Evolutionary conservation across 495 filamentous ascomycete species (phyloP).

Genomic region (Hapsidospora chrysogenum): DNA sequence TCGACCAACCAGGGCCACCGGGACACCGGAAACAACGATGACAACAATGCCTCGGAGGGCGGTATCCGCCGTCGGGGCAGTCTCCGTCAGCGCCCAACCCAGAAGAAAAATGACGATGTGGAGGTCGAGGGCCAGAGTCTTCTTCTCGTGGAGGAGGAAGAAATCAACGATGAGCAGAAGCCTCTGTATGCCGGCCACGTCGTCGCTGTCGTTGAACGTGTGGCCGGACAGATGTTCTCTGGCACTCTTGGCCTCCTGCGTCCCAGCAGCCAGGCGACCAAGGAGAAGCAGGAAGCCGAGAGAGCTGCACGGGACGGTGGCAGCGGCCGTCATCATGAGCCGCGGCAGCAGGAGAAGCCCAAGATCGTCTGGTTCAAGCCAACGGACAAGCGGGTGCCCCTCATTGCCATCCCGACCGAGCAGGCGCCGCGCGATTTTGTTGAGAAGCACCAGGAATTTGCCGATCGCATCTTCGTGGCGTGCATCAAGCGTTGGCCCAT

Average conservation of each 20-base stretch:
- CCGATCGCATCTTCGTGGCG: constrained; percentile 93
- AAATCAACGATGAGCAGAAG: constrained; percentile 96
- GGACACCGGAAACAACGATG: constrained; percentile 45
- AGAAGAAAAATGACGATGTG: constrained; percentile 99
- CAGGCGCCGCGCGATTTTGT: constrained; percentile 96
- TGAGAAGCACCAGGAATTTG: constrained; percentile 94
- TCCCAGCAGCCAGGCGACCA: constrained; percentile 95
- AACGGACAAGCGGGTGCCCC: constrained; percentile 91
- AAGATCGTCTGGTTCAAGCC: constrained; percentile 99
- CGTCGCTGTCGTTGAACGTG: constrained; percentile 91
- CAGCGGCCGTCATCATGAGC: constrained; percentile 54
- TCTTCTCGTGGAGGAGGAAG: constrained; percentile 91
- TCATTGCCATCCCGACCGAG: constrained; percentile 96
- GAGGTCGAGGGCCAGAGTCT: constrained; percentile 97
- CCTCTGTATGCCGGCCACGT: constrained; percentile 93
- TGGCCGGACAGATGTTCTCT: constrained; percentile 98
- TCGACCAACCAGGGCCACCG: constrained; percentile 57
- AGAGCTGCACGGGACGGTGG: constrained; percentile 77
- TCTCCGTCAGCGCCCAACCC: constrained; percentile 87
- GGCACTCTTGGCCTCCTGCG: constrained; percentile 85
- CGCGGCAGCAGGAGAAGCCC: constrained; percentile 81
- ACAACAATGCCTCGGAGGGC: constrained; percentile 53
- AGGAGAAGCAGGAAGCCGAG: constrained; percentile 98
- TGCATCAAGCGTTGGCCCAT: constrained; percentile 99
- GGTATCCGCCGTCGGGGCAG: constrained; percentile 85